Evolutionary conservation across 2,329 filamentous ascomycete species (phyloP).

Genomic region (Scedosporium minutisporum): DNA sequence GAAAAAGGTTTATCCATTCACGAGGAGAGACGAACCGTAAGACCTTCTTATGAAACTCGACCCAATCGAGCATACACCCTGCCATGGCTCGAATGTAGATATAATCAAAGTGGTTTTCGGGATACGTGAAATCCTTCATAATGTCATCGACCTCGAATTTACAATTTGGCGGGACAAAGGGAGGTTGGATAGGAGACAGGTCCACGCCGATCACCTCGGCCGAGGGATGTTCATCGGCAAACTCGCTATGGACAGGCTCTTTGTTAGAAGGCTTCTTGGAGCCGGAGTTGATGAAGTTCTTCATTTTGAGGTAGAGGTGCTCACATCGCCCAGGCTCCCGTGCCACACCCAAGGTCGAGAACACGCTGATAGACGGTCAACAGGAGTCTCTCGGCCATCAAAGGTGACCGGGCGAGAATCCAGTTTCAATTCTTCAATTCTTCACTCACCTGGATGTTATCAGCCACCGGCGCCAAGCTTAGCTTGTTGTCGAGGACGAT

Average conservation of each 20-base stretch:
- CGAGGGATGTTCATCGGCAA: slow-evolving; percentile 32
- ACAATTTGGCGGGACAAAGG: slow-evolving; percentile 50
- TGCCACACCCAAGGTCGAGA: slow-evolving; percentile 26
- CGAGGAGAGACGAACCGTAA: slow-evolving; percentile 24
- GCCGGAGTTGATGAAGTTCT: no score
- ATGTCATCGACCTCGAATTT: slow-evolving; percentile 57
- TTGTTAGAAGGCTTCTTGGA: neutral
- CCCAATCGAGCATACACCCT: slow-evolving; percentile 44
- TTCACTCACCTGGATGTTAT: slow-evolving; percentile 16
- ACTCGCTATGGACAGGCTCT: neutral
- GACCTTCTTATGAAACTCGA: slow-evolving; percentile 35
- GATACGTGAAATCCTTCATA: slow-evolving; percentile 38
- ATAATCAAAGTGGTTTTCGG: slow-evolving; percentile 42
- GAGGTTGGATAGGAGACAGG: slow-evolving; percentile 48
- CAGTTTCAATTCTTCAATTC: no score
- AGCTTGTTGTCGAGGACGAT: slow-evolving; percentile 21
- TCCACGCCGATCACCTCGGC: slow-evolving; percentile 43
- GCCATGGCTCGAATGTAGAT: slow-evolving; percentile 47
- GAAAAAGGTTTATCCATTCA: no score
- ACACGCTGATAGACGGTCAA: slow-evolving; percentile 13
- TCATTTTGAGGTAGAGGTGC: neutral
- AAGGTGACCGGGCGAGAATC: neutral
- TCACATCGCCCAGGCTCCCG: slow-evolving; percentile 27
- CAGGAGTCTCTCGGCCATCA: no score
- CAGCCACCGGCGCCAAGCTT: slow-evolving; percentile 20